Base-by-base conservation (phyloP, 768 basidiomycete species). In the Boletus edulis region DNA sequence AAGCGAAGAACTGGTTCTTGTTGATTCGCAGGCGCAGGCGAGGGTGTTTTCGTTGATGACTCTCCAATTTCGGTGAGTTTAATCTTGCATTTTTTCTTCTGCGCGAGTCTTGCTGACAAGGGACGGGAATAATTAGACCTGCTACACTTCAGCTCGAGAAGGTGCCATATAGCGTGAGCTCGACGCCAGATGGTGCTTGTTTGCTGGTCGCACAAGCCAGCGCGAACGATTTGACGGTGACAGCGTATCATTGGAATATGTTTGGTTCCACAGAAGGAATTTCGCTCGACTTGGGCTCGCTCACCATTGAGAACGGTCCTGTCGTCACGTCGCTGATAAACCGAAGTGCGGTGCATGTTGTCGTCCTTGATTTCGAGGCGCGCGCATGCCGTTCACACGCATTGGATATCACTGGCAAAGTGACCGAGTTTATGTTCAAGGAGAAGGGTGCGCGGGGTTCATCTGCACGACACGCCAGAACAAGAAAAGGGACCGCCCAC, bases 171-270 rank as follows among this genome's bases (percentile, higher is more conserved):
- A 55, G 55, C 46, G 15, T 64, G 59, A n/a, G 69, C 61, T 76
- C 81, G 2, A 76, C 83, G 0, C 81, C 83, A 0, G 83, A 84
- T 58, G 82, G 81, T 0, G 72, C 83, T 20, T 84, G 82, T 58
- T 61, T 85, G 18, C 32, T 84, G 20, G 64, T 73, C 2, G 57
- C 72, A 6, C 69, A 74, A 39, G 46, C 49, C 2, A 46, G 60
- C 32, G 57, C 27, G 24, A 54, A 5, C 37, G 48, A 43, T 45
- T 24, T 65, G 46, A n/a, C 41, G 1, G 18, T 80, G 5, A 73
- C 67, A 2, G 76, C 76, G 0, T 83, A 78, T 57, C 85, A 85
- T 58, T 83, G 78, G 80, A 70, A 68, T 12, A 81, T 80, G 1
- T 83, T 86, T 54, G 85, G 84, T 4, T 77, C 80, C 0, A 69